Base-by-base conservation (phyloP, 2,329 filamentous ascomycete genomes). In the Sclerotinia sclerotiorum region DNA sequence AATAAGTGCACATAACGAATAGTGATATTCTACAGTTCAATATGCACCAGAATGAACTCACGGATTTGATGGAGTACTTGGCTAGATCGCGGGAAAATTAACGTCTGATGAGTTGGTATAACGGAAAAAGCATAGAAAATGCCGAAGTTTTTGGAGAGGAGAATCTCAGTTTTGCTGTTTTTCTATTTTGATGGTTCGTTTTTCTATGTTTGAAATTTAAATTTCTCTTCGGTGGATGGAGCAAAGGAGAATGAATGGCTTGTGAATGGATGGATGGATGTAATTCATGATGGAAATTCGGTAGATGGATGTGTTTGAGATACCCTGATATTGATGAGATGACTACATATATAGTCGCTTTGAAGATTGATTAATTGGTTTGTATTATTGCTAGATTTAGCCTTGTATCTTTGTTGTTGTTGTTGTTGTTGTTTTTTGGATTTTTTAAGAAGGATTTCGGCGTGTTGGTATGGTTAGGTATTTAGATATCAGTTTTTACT, bases 251-350 rank as follows among this genome's bases (percentile, higher is more conserved):
- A 24, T 57, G n/a, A 2, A 39, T 51, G 29, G 6, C 13, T 27
- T 51, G 8, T 42, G n/a, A 13, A 27, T 11, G 29, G 15, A n/a
- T 42, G n/a, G 21, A 39, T 11, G 46, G n/a, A 7, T 29, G 19
- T 44, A 15, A n/a, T 46, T 29, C 4, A 8, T 21, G 29, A 21
- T 5, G 7, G 32, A 19, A 19, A 8, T 19, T 39, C 24, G 58
- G 17, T 4, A 39, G 15, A 62, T 27, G 17, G 15, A 62, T 27
- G 17, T 55, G n/a, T 44, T 65, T 5, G 11, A 57, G 63, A 65
- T 65, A 57, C 51, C 51, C 63, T 44, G 63, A 65, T 57, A 57
- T 57, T 48, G 51, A 32, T 24, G 39, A 48, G 51, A 65, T 48
- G 49, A 24, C 63, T 57, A 32, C 5, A 46, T 44, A 32, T 2